Base-by-base conservation (phyloP, 768 basidiomycete genomes). In the Boletales sp. region DNA sequence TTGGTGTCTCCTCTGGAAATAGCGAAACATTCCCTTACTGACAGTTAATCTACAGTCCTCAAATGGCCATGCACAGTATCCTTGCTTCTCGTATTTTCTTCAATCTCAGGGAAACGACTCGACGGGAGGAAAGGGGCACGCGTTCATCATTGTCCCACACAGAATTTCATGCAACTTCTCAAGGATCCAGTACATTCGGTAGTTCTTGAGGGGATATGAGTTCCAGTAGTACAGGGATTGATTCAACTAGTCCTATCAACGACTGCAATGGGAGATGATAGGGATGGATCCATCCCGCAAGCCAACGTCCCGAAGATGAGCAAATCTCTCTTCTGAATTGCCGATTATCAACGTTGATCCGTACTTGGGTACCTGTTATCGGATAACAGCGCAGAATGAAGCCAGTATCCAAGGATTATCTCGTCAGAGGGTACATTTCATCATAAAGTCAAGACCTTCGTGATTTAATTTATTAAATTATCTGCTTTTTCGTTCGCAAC, bases 81-180 rank as follows among this genome's bases (percentile, higher is more conserved):
- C 60, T 62, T 47, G 50, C 60, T 6, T 62, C 60, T n/a, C 60
- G 60, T 3, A 53, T 61, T 32, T 60, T 61, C 40, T 61, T 61
- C 25, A 59, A 61, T 43, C 60, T 61, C 28, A 55, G 49, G 42
- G 54, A 61, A 43, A 59, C 60, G 8, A 31, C 18, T 14, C 58
- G n/a, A 41, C 39, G 12, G 47, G 51, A 51, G 39, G 32, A 53
- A 41, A 2, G 5, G 9, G 25, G 5, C 6, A 17, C 44, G 5
- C n/a, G 30, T 13, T 39, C 44, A 4, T 39, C 38, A 3, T 25
- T 39, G 6, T 19, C 42, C n/a, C 50, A 52, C 4, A 18, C 58
- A 3, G 57, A 56, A 8, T 56, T 59, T 32, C 48, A 15, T 53
- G 58, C 48, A 8, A 1, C 11, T 5, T 10, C 41, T 19, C 55